Evolutionary conservation across 2,329 filamentous ascomycete species (phyloP).

Genomic region (Hyphodiscus sp.): DNA sequence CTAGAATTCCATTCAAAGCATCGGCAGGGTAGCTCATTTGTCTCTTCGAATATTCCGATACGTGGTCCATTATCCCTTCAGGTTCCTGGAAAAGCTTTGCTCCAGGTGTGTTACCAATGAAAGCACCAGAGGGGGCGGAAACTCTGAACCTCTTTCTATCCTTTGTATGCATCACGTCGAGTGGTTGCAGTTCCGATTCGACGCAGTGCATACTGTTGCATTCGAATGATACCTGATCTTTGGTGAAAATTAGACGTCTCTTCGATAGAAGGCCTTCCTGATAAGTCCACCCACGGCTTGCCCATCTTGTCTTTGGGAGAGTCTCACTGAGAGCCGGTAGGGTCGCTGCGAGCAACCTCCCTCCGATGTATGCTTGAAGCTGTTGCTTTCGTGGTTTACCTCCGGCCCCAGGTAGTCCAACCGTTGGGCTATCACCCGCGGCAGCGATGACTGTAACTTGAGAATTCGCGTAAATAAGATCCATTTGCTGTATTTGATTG

Average conservation of each 20-base stretch:
- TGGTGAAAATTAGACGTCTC: not conserved
- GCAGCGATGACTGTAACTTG: constrained; percentile 20
- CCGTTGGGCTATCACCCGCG: constrained; percentile 8
- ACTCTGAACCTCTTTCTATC: not conserved
- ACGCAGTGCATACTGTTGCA: constrained; percentile 6
- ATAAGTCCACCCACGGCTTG: not conserved
- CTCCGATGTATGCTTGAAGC: not conserved
- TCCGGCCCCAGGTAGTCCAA: constrained; percentile 22
- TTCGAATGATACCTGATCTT: constrained; percentile 1
- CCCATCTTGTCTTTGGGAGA: not conserved
- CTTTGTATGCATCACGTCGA: not conserved
- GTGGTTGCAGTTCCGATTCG: not conserved
- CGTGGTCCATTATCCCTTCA: too few species aligned
- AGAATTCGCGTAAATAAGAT: constrained; percentile 19
- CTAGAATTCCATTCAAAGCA: too few species aligned
- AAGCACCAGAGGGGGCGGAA: too few species aligned
- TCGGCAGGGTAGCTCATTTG: too few species aligned
- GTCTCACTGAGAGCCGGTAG: not conserved
- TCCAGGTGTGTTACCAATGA: too few species aligned
- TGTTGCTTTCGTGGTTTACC: not conserved
- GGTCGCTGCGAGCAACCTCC: not conserved
- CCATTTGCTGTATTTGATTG: constrained; percentile 16
- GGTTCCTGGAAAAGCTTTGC: too few species aligned
- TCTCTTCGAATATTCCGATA: too few species aligned
- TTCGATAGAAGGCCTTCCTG: not conserved